Evolutionary conservation across 495 filamentous ascomycete species (phyloP).

Genomic region (Xylaria grammica): DNA sequence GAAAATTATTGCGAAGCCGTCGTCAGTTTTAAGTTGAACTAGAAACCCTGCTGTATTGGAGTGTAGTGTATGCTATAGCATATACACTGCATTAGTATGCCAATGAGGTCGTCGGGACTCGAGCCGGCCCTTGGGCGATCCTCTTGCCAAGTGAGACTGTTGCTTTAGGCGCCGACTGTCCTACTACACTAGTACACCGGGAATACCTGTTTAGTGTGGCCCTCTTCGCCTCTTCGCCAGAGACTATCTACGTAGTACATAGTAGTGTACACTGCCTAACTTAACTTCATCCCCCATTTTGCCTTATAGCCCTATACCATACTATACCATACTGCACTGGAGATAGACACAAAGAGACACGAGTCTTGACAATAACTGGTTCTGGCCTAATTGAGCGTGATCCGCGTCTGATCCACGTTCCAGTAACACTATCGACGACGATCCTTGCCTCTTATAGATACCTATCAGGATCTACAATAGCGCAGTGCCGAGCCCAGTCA

Average conservation of each 20-base stretch:
- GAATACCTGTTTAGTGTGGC: background rate
- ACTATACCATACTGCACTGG: too few relatives aligned
- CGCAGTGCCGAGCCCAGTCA: slow-evolving; percentile 11
- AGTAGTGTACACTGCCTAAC: too few relatives aligned
- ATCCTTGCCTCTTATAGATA: slow-evolving; percentile 11
- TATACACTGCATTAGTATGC: background rate
- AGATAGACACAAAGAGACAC: background rate
- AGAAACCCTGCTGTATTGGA: too few relatives aligned
- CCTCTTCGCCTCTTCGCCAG: background rate
- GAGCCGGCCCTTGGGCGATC: background rate
- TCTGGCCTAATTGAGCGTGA: slow-evolving; percentile 6
- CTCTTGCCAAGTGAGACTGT: slow-evolving; percentile 10
- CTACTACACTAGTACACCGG: background rate
- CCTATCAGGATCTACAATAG: slow-evolving; percentile 3
- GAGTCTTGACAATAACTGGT: background rate
- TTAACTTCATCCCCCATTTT: background rate
- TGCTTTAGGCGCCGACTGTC: slow-evolving; percentile 9
- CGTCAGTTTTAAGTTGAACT: slow-evolving; percentile 13
- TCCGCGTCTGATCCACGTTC: background rate
- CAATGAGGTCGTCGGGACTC: slow-evolving; percentile 9
- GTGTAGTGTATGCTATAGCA: too few relatives aligned
- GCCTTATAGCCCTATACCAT: background rate
- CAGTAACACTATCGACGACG: slow-evolving; percentile 19
- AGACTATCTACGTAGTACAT: too few relatives aligned
- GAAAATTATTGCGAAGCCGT: background rate